A percentile compares a stretch with the other conserved stretches of the same genome.
phyloP scores from a whole-genome alignment of 257 asterid genomes.

The Solanum boliviense region DNA sequence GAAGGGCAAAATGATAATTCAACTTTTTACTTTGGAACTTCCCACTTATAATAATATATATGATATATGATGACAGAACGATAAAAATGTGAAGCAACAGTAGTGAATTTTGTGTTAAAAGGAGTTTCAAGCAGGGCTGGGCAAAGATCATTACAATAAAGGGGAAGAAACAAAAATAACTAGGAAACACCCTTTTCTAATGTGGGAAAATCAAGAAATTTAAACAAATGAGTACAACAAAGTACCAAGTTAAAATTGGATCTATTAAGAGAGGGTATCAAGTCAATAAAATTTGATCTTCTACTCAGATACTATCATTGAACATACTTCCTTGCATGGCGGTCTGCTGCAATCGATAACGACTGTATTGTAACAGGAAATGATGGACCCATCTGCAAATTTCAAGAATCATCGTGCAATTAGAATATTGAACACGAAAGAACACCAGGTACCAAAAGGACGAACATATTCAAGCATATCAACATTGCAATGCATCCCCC shows the following conservation, averaged over 20 bases:
- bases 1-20: too few relatives aligned
- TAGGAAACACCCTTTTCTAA: neutral
- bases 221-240: neutral
- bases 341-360: constrained; percentile 75
- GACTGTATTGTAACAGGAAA: constrained; percentile 71
- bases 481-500: neutral
- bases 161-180: neutral
- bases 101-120: neutral
- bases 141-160: neutral
- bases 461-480: neutral
- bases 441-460: neutral
- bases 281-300: neutral
- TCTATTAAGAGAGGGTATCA: neutral
- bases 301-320: neutral
- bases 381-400: constrained; percentile 80
- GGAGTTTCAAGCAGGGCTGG: neutral
- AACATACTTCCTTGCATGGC: constrained; percentile 41
- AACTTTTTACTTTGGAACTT: too few relatives aligned
- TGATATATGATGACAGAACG: neutral
- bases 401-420: neutral
- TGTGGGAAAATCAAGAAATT: neutral
- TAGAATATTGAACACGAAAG: neutral
- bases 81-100: neutral
- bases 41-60: too few relatives aligned
- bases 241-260: neutral